Base-by-base conservation (phyloP, 345 rosid species). In the Sonneratia alba region DNA sequence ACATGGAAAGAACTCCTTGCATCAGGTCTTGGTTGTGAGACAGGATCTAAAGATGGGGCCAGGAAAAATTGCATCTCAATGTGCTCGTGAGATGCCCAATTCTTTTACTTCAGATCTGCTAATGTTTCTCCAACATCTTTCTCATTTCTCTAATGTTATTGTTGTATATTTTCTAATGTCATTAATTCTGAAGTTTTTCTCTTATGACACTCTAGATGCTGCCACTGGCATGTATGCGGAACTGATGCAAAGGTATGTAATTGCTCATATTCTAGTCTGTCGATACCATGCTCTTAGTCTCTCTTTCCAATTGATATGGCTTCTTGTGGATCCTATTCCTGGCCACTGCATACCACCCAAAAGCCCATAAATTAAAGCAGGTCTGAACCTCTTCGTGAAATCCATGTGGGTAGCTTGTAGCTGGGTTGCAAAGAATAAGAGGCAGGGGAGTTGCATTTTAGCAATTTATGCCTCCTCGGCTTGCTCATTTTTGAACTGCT, bases 31-130 rank as follows among this genome's bases (percentile, higher is more conserved):
- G 72, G 96, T 93, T 40, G 97, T 88, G 34, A 86, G 98, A 82
- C 97, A 91, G 77, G 97, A 93, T 84, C 84, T 91, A 77, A 93
- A 87, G 87, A 93, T 93, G 97, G 89, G 87, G 70, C 67, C 86
- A 56, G 97, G 97, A 63, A 91, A 91, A 84, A 82, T 77, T 77
- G 96, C 96, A 10, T 89, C 96, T 68, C 97, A 91, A 72, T 91
- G 97, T 77, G 97, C 97, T 72, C 97, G 93, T 91, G 85, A 84
- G 93, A 82, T 74, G 38, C 49, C 14, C 51, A 14, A 0, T 68
- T 47, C 49, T 56, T 43, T 18, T 63, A 59, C 71, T 42, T 5
- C 45, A 42, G 45, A 42, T 9, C 10, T 42, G 45, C 45, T 42
- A 42, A 42, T 42, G 45, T 42, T 42, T 42, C 45, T 42, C 45